Evolutionary conservation across 192 early-diverging fungal genomes (phyloP), one percentile per base, ranked within the genome.

Genomic region (Rhizophlyctis rosea): DNA sequence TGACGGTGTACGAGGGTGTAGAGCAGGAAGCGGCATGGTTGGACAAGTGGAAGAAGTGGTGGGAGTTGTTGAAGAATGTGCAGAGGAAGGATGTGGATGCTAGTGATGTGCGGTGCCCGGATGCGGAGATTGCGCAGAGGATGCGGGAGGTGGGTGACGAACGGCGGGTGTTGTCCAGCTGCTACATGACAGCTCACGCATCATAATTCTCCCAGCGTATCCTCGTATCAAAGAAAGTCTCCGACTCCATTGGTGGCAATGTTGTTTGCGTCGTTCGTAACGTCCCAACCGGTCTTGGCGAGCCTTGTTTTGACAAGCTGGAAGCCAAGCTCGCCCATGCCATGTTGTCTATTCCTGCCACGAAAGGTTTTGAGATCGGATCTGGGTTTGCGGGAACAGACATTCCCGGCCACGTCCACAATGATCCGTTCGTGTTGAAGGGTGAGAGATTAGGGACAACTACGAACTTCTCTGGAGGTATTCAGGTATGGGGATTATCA

Each of bases 311-410:
- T 66, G 96, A 99, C 72, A 99, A 99, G 71, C 78, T 98, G 30
- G 95, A 99, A 76, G 95, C 96, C 14, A 74, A 86, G 61, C 76
- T 99, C 54, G 96, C 96, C 4, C 95, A 99, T 67, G 96, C 95
- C 5, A 99, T 99, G 96, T 74, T 99, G 59, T 96, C 93, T 24
- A 95, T 99, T 59, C 96, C 96, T 4, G 95, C 96, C 3, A 99
- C 96, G 23, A 99, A 99, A 72, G 91, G 91, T 21, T 99, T 99
- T 71, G 96, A 99, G 72, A 89, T 98, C 52, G 96, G 96, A 0
- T 90, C 87, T 47, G 96, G 96, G 23, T 91, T 96, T 67, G 78
- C 80, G 23, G 96, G 94, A 27, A 96, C 96, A 1, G 80, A 76
- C 24, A 86, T 98, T 56, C 82, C 82, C 0, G 96, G 96, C 35